Evolutionary conservation across 2,329 filamentous ascomycete species (phyloP).

Genomic region (Cercospora berteroae): DNA sequence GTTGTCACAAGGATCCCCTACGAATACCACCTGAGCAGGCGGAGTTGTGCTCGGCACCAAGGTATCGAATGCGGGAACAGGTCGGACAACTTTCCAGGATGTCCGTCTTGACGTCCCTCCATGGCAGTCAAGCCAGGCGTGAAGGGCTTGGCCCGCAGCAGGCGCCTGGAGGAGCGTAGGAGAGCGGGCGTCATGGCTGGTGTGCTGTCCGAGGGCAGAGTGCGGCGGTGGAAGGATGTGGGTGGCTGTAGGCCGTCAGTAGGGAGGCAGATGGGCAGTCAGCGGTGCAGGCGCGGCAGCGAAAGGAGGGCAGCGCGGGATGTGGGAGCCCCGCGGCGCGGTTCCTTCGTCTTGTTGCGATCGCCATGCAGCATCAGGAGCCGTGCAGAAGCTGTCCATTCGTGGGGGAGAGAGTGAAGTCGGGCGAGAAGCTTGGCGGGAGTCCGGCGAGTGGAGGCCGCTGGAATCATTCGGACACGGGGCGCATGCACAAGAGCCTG

Average conservation of each 20-base stretch:
- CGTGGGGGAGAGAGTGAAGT: conserved; percentile 3
- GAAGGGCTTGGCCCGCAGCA: not conserved
- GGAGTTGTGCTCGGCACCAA: not conserved
- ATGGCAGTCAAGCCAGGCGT: not conserved
- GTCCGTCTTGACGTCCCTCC: not conserved
- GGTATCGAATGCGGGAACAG: not conserved
- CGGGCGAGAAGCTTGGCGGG: conserved; percentile 1
- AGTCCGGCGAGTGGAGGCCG: not conserved
- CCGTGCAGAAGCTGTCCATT: not conserved
- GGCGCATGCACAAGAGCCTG: not conserved
- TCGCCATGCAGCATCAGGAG: not conserved
- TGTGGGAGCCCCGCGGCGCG: not conserved
- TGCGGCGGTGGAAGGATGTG: conserved; percentile 2
- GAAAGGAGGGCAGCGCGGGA: not conserved
- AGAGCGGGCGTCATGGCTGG: not conserved
- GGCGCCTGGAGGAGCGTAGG: not conserved
- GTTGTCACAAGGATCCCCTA: conserved; percentile 9
- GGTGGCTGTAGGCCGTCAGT: conserved; percentile 1
- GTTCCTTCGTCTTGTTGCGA: not conserved
- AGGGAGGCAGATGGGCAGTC: conserved; percentile 8
- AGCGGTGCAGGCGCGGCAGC: conserved; percentile 2
- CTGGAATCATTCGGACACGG: not conserved
- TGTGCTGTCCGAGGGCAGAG: not conserved
- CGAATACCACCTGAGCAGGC: conserved; percentile 1
- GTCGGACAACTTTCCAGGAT: not conserved